These are phyloP conservation scores for Ceratocystis cubensis DNA, from an alignment of 2,329 filamentous ascomycete species.

Conservation along the genomic window DNA sequence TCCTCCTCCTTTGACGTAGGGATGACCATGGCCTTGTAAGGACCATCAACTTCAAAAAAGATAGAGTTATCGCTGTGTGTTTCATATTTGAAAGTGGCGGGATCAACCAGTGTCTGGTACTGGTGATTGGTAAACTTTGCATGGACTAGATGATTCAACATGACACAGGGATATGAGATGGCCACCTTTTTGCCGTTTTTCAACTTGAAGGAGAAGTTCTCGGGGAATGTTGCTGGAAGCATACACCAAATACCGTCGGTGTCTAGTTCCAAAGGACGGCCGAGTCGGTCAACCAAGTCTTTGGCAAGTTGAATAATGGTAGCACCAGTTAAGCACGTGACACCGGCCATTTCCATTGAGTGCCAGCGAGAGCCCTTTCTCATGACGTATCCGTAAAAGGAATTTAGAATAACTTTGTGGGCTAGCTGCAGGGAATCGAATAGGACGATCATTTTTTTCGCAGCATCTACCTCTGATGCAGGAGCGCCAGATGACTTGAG, in stretches of 20 bases:
- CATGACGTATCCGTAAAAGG: conserved; percentile 99
- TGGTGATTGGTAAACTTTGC: conserved; percentile 93
- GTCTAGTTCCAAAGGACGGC: conserved; percentile 83
- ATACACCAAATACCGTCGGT: conserved; percentile 99
- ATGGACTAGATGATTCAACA: conserved; percentile 97
- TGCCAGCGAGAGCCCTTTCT: conserved; percentile 98
- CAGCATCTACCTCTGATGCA: conserved; percentile 68
- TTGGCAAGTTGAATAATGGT: conserved; percentile 95
- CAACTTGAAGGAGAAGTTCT: conserved; percentile 88
- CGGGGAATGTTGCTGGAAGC: conserved; percentile 86
- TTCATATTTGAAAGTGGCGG: conserved; percentile 73
- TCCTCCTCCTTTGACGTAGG: conserved; percentile 98
- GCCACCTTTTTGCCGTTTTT: conserved; percentile 91
- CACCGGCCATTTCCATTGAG: conserved; percentile 97
- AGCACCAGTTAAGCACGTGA: conserved; percentile 91
- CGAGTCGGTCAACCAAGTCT: conserved; percentile 83
- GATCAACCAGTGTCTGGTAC: conserved; percentile 80
- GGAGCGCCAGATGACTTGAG: conserved; percentile 73
- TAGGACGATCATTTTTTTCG: conserved; percentile 96
- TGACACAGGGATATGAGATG: conserved; percentile 97
- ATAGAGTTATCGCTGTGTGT: conserved; percentile 98
- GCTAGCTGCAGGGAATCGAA: conserved; percentile 94
- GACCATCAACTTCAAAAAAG: conserved; percentile 97
- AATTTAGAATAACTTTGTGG: conserved; percentile 98
- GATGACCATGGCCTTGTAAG: conserved; percentile 93